Conservation (phyloP, 1,284 basidiomycete genomes). For the Heterobasidion parviporum region DNA sequence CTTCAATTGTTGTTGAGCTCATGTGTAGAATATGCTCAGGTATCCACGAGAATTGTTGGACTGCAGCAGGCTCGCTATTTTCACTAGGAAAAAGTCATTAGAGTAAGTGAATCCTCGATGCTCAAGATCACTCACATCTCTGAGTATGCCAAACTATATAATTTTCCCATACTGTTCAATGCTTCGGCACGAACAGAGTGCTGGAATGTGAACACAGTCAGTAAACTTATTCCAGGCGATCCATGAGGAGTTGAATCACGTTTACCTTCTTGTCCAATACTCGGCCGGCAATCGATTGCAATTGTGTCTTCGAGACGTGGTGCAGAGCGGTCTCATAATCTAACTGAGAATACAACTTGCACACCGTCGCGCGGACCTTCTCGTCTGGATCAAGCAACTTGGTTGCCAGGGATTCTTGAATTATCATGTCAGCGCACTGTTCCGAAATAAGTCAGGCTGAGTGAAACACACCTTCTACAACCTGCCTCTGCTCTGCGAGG, state of each 20-base stretch:
- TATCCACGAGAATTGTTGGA: conserved; percentile 90
- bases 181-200: conserved; percentile 78
- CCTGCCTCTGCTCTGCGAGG: conserved; percentile 60
- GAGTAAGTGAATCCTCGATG: neutral
- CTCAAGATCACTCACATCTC: conserved; percentile 66
- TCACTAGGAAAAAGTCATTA: conserved; percentile 44
- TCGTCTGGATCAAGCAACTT: conserved; percentile 89
- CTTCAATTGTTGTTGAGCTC: conserved; percentile 41
- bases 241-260: neutral
- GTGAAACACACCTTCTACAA: conserved; percentile 55
- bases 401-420: conserved; percentile 48
- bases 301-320: conserved; percentile 59
- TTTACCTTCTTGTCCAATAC: conserved; percentile 82
- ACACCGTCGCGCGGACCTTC: conserved; percentile 79
- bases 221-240: neutral
- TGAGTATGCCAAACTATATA: conserved; percentile 79
- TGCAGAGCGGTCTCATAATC: conserved; percentile 91
- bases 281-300: conserved; percentile 65
- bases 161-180: conserved; percentile 65
- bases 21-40: conserved; percentile 67
- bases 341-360: conserved; percentile 74
- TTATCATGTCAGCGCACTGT: conserved; percentile 1
- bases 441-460: conserved; percentile 6
- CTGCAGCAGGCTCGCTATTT: conserved; percentile 65
- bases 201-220: conserved; percentile 24